phyloP scores from a whole-genome alignment of 192 early-diverging fungal species.

The Coemansia sp. region DNA sequence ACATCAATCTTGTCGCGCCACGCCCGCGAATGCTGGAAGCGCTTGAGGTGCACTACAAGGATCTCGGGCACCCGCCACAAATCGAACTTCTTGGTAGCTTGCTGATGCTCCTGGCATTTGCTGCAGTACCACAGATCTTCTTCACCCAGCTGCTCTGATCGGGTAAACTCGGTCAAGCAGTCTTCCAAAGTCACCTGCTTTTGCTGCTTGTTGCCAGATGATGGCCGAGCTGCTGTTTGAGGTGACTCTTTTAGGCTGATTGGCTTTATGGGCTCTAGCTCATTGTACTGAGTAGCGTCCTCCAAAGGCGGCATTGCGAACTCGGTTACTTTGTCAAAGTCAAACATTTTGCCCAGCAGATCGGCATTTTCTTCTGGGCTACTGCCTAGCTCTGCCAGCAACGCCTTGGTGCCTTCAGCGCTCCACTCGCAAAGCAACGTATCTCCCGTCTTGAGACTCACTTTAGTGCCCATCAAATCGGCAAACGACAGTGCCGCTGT shows the following conservation, averaged over 20 bases:
- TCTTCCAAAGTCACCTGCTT: conserved; percentile 58
- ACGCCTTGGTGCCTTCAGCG: conserved; percentile 19
- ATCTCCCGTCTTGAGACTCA: conserved; percentile 36
- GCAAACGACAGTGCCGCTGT: conserved; percentile 30
- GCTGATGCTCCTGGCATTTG: conserved; percentile 70
- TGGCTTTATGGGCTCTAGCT: conserved; percentile 9
- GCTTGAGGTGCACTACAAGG: conserved; percentile 79
- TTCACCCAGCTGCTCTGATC: conserved; percentile 70
- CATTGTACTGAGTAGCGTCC: conserved; percentile 28
- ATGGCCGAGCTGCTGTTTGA: conserved; percentile 5
- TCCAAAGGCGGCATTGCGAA: conserved; percentile 42
- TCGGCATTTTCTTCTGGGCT: not conserved
- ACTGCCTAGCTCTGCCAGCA: conserved; percentile 22
- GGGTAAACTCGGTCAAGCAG: conserved; percentile 72
- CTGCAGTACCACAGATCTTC: conserved; percentile 80
- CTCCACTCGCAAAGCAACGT: conserved; percentile 50
- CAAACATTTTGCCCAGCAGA: conserved; percentile 17
- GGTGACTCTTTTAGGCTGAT: conserved; percentile 8
- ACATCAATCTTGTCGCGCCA: conserved; percentile 73
- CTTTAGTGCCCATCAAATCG: conserved; percentile 14
- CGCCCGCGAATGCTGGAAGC: conserved; percentile 68
- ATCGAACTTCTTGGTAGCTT: conserved; percentile 77
- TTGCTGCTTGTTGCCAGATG: conserved; percentile 1
- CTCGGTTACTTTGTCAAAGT: conserved; percentile 27
- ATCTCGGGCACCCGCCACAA: conserved; percentile 76